These are phyloP conservation scores for Seiridium unicorne DNA, from an alignment of 2,329 filamentous ascomycete genomes.

Conservation along the genomic window DNA sequence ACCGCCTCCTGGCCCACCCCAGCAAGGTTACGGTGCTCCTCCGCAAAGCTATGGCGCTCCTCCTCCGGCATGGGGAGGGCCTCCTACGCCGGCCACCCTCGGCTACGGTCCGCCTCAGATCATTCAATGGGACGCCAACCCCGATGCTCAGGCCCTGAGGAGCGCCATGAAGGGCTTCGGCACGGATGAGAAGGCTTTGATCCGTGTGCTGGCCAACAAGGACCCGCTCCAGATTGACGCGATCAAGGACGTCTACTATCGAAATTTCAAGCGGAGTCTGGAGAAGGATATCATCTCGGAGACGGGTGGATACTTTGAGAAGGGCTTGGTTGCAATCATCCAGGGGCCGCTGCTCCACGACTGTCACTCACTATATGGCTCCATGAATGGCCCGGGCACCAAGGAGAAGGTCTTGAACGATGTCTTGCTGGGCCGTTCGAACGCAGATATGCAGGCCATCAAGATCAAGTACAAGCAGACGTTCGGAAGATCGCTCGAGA, in stretches of 20 bases:
- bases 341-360: constrained; percentile 80
- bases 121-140: constrained; percentile 66
- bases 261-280: constrained; percentile 65
- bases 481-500: constrained; percentile 66
- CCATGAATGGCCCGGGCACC: constrained; percentile 78
- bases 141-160: constrained; percentile 70
- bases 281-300: constrained; percentile 76
- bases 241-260: constrained; percentile 65
- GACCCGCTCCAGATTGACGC: constrained; percentile 76
- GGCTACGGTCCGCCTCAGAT: constrained; percentile 74
- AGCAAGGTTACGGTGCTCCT: constrained; percentile 27
- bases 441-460: constrained; percentile 86
- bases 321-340: constrained; percentile 71
- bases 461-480: constrained; percentile 72
- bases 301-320: constrained; percentile 71
- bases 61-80: constrained; percentile 24
- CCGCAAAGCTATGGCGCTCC: constrained; percentile 31
- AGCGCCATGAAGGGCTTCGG: constrained; percentile 92
- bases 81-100: constrained; percentile 63
- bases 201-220: constrained; percentile 66
- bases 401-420: constrained; percentile 87
- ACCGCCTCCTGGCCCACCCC: background rate
- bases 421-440: constrained; percentile 76
- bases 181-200: constrained; percentile 78
- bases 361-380: constrained; percentile 65